phyloP scores from a whole-genome alignment of 192 early-diverging fungal genomes.

The Umbelopsis isabellina region DNA sequence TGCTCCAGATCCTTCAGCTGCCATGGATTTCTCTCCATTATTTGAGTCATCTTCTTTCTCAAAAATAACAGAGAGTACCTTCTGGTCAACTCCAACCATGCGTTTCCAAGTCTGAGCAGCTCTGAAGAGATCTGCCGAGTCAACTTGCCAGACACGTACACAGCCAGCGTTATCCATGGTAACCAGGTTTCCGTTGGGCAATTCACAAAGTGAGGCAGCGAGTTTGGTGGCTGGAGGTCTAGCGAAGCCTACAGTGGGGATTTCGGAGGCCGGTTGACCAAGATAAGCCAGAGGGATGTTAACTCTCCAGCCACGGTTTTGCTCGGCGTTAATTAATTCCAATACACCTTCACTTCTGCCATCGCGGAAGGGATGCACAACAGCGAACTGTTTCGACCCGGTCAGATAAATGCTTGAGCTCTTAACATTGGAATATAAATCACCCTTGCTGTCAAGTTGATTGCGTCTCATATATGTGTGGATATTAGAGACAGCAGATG shows the following conservation, averaged over 20 bases:
- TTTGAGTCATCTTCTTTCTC: slow-evolving; percentile 37
- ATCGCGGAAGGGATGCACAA: slow-evolving; percentile 44
- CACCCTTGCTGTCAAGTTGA: slow-evolving; percentile 38
- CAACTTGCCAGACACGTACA: slow-evolving; percentile 63
- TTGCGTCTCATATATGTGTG: slow-evolving; percentile 49
- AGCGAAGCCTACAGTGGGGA: slow-evolving; percentile 44
- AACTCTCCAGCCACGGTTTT: slow-evolving; percentile 55
- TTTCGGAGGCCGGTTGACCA: slow-evolving; percentile 25
- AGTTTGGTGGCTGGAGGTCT: slow-evolving; percentile 46
- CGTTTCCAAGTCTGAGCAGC: slow-evolving; percentile 63
- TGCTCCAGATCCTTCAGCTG: slow-evolving; percentile 30
- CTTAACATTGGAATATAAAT: slow-evolving; percentile 50
- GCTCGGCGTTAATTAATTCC: slow-evolving; percentile 54
- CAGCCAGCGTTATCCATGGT: slow-evolving; percentile 63
- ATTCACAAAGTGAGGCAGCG: slow-evolving; percentile 55
- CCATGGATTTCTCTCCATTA: slow-evolving; percentile 33
- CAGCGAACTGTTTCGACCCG: slow-evolving; percentile 52
- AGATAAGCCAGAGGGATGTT: slow-evolving; percentile 52
- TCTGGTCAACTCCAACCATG: slow-evolving; percentile 61
- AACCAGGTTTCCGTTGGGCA: slow-evolving; percentile 53
- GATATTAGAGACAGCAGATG: slow-evolving; percentile 42
- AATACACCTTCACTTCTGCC: slow-evolving; percentile 58
- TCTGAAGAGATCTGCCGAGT: slow-evolving; percentile 52
- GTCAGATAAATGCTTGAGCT: slow-evolving; percentile 47
- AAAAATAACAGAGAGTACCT: slow-evolving; percentile 57